A percentile compares a stretch with the other conserved stretches of the same genome.
Evolutionary conservation across 1,139 yeast species (phyloP).

Genomic region (Lodderomyces pseudojiufengensis): DNA sequence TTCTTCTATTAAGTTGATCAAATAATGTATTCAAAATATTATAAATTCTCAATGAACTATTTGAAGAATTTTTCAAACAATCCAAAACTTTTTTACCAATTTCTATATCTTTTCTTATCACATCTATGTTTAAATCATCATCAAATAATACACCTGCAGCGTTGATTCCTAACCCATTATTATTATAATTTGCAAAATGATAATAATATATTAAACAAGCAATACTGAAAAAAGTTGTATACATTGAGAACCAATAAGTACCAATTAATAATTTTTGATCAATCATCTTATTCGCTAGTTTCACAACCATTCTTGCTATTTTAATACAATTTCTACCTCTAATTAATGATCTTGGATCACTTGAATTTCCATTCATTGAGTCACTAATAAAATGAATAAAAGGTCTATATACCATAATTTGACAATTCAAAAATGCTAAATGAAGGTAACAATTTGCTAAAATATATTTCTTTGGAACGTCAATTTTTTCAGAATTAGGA

Average conservation of each 20-base stretch:
- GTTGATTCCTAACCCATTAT: constrained; percentile 30
- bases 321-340: constrained; percentile 83
- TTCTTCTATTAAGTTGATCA: constrained; percentile 71
- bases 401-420: constrained; percentile 83
- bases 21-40: constrained; percentile 74
- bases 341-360: constrained; percentile 50
- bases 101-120: constrained; percentile 75
- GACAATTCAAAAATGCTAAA: constrained; percentile 77
- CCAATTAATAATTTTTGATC: constrained; percentile 73
- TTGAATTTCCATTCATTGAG: constrained; percentile 38
- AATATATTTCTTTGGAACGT: constrained; percentile 56
- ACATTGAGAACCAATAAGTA: constrained; percentile 90
- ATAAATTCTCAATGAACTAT: constrained; percentile 78
- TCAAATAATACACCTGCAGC: constrained; percentile 49
- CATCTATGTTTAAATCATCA: constrained; percentile 62
- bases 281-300: constrained; percentile 79
- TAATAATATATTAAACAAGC: constrained; percentile 84
- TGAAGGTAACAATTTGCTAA: constrained; percentile 78
- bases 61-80: constrained; percentile 65
- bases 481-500: constrained; percentile 33
- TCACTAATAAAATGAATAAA: constrained; percentile 76
- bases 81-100: constrained; percentile 74
- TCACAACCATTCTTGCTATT: constrained; percentile 81
- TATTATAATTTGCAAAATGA: constrained; percentile 55
- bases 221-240: constrained; percentile 87